Conservation (phyloP, 2,329 filamentous ascomycete species). For the Metarhizium anisopliae region DNA sequence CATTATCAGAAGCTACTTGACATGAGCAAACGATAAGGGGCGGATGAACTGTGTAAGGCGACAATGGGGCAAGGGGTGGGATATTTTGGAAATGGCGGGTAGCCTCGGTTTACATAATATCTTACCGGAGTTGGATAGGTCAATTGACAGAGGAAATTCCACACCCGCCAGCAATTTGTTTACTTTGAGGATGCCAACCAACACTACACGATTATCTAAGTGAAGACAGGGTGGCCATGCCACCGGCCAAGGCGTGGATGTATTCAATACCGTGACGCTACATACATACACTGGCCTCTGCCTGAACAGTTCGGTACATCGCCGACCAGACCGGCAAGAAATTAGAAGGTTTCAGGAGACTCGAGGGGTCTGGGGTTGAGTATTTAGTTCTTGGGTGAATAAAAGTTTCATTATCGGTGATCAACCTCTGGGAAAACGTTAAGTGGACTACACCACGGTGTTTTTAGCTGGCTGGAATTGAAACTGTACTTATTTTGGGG, state of each 20-base stretch:
- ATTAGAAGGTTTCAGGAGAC: too few species aligned
- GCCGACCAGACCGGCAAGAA: too few species aligned
- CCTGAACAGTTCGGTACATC: too few species aligned
- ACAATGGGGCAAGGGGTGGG: not conserved
- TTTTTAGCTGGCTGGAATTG: too few species aligned
- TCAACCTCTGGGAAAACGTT: too few species aligned
- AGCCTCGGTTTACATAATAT: not conserved
- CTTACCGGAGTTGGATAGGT: not conserved
- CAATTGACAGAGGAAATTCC: not conserved
- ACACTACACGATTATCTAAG: too few species aligned
- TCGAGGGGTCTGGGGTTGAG: too few species aligned
- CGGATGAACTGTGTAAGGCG: not conserved
- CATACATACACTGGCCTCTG: not conserved
- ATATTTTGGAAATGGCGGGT: not conserved
- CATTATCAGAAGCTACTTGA: not conserved
- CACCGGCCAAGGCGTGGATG: too few species aligned
- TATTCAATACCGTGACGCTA: not conserved
- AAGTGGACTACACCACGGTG: too few species aligned
- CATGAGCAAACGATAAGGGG: not conserved
- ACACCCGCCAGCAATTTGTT: not conserved
- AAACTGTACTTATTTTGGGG: too few species aligned
- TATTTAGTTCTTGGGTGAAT: too few species aligned
- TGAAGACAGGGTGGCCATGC: not conserved
- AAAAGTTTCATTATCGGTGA: too few species aligned
- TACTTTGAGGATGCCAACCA: not conserved